These are phyloP conservation scores for Talaromyces marneffei DNA, from an alignment of 2,329 filamentous ascomycete genomes.

Conservation along the genomic window DNA sequence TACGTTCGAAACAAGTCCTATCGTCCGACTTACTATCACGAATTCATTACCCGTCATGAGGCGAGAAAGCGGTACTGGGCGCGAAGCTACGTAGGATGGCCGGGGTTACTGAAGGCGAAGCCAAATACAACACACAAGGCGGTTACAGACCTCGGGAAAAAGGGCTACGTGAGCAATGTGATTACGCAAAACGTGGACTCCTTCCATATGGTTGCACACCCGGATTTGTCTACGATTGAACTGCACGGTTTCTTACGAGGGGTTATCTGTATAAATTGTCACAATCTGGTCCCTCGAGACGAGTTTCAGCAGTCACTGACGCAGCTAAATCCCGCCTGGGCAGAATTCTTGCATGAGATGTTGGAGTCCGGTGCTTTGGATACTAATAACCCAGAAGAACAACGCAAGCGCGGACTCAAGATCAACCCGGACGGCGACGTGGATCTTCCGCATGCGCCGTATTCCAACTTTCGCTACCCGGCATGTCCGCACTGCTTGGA, in stretches of 20 bases:
- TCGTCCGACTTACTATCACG: slow-evolving; percentile 85
- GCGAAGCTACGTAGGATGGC: slow-evolving; percentile 87
- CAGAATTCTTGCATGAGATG: slow-evolving; percentile 65
- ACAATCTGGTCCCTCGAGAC: slow-evolving; percentile 62
- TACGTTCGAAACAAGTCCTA: slow-evolving; percentile 89
- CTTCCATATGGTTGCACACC: slow-evolving; percentile 76
- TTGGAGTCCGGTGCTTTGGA: slow-evolving; percentile 68
- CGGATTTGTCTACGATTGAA: slow-evolving; percentile 68
- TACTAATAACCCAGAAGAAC: slow-evolving; percentile 68
- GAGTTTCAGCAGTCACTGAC: slow-evolving; percentile 71
- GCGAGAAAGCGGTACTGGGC: slow-evolving; percentile 93
- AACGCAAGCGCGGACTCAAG: slow-evolving; percentile 63
- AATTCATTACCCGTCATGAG: slow-evolving; percentile 77
- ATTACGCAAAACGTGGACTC: slow-evolving; percentile 98
- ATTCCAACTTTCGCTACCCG: slow-evolving; percentile 85
- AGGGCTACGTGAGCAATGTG: slow-evolving; percentile 69
- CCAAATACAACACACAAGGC: slow-evolving; percentile 78
- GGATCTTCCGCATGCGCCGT: slow-evolving; percentile 78
- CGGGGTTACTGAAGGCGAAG: slow-evolving; percentile 66
- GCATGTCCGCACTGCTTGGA: slow-evolving; percentile 75
- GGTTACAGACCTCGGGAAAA: slow-evolving; percentile 61
- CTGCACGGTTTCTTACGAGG: slow-evolving; percentile 85
- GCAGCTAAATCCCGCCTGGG: slow-evolving; percentile 80
- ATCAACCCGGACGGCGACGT: slow-evolving; percentile 94
- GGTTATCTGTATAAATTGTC: slow-evolving; percentile 74